These are phyloP conservation scores for Tolypocladium ophioglossoides DNA, from an alignment of 2,329 filamentous ascomycete genomes.

Conservation along the genomic window DNA sequence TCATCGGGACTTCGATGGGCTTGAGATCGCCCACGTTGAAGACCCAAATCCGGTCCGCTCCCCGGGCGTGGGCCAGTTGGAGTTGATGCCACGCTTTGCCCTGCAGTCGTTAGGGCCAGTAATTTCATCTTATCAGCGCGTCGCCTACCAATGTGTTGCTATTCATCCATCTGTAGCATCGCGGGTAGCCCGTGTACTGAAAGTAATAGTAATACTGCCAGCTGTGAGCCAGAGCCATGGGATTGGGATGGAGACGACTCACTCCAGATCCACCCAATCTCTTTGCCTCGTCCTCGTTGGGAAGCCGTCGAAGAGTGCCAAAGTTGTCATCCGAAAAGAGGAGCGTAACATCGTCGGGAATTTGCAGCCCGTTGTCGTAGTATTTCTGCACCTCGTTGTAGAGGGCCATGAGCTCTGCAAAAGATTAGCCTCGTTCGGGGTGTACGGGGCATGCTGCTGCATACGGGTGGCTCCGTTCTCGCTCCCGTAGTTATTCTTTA, in stretches of 20 bases:
- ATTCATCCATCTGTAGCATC: conserved; percentile 53
- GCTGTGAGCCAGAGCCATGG: background rate
- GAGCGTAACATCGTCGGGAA: conserved; percentile 51
- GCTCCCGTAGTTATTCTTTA: conserved; percentile 38
- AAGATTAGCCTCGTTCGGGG: background rate
- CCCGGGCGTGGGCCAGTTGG: conserved; percentile 36
- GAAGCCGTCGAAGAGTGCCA: conserved; percentile 48
- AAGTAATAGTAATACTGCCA: conserved; percentile 40
- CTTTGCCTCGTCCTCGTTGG: conserved; percentile 37
- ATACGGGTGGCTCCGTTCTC: conserved; percentile 30
- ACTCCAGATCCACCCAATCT: conserved; percentile 48
- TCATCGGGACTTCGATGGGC: conserved; percentile 43
- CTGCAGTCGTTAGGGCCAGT: conserved; percentile 5
- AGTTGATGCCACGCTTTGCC: conserved; percentile 39
- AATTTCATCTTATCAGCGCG: rapidly evolving
- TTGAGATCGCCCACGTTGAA: conserved; percentile 55
- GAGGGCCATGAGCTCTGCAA: conserved; percentile 47
- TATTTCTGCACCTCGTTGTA: conserved; percentile 58
- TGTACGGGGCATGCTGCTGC: conserved; percentile 8
- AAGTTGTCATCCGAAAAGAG: conserved; percentile 55
- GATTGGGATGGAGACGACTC: conserved; percentile 7
- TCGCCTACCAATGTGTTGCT: conserved; percentile 40
- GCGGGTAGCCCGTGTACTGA: conserved; percentile 51
- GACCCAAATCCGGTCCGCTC: conserved; percentile 46
- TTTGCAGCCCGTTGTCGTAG: conserved; percentile 46